Evolutionary conservation across 306 rosid genomes (phyloP).

Genomic region (Ammopiptanthus mongolicus): DNA sequence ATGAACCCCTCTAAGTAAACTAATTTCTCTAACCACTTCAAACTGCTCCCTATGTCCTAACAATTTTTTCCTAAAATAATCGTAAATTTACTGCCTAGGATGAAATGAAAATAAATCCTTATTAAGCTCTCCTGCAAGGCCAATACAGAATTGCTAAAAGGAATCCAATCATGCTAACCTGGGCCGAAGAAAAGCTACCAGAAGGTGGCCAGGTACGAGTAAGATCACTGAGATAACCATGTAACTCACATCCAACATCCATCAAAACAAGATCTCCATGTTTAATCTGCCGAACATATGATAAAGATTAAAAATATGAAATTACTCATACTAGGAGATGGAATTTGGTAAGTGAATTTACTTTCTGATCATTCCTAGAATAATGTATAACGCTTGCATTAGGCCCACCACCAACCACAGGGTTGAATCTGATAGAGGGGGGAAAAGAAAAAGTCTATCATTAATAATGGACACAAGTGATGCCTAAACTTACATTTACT

Average conservation of each 20-base stretch:
- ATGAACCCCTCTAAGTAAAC: no score
- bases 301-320: constrained; percentile 16
- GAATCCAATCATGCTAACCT: constrained; percentile 38
- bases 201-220: constrained; percentile 97
- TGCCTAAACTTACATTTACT: neutral
- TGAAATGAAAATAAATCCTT: neutral
- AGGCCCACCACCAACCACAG: constrained; percentile 95
- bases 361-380: constrained; percentile 87
- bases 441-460: constrained; percentile 13
- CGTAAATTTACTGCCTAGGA: neutral
- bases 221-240: constrained; percentile 89
- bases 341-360: constrained; percentile 32
- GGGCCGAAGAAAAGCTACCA: constrained; percentile 81
- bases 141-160: constrained; percentile 2
- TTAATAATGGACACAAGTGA: neutral
- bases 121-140: neutral
- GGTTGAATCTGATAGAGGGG: constrained; percentile 60
- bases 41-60: no score
- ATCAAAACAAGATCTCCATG: constrained; percentile 88
- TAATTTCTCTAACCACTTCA: no score
- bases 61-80: no score
- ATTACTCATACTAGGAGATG: neutral
- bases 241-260: constrained; percentile 96
- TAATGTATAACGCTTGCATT: constrained; percentile 88
- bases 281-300: constrained; percentile 55